Base-by-base conservation (phyloP, 2,329 filamentous ascomycete species). In the Diaporthe velutina region DNA sequence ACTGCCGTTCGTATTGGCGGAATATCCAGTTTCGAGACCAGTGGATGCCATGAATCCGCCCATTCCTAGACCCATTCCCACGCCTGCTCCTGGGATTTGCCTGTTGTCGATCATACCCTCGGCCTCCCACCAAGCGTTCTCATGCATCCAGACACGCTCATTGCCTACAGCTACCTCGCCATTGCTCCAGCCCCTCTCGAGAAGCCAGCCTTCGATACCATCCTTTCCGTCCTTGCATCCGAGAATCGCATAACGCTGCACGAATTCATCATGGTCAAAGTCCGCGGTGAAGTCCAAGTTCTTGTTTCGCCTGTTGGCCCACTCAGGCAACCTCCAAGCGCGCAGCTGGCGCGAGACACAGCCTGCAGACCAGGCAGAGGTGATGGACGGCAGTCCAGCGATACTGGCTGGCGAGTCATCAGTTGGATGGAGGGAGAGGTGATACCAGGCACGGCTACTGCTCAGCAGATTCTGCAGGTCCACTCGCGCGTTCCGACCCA, bases 161-260 rank as follows among this genome's bases (percentile, higher is more conserved):
- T 92, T 93, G 73, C 97, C 97, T 42, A 98, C 88, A 7, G 98
- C 92, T 2, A 98, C 95, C 84, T 98, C 97, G 52, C 97, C 97
- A 79, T 99, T 99, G 85, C 95, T 98, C 97, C 97, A 99, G 1
- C 97, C 97, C 74, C 97, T 92, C 84, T 98, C 96, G 67, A 98
- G 89, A 74, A 97, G 89, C 95, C 96, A 99, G 79, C 90, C 97
- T 81, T 98, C 95, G 71, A 98, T 95, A 64, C 96, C 97, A 77
- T 99, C 97, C 77, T 92, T 92, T 73, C 97, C 97, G 77, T 98
- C 95, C 79, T 93, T 91, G 83, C 97, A 99, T 19, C 97, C 97
- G 0, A 99, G 89, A 8, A 91, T 87, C 7, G 92, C 88, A 82
- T 98, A 99, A 58, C 97, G 92, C 78, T 93, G 92, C 28, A 92